Percentiles rank a stretch among this genome's conserved stretches.
phyloP scores from a whole-genome alignment of 2,329 filamentous ascomycete species.

The Aspergillus ochraceus region DNA sequence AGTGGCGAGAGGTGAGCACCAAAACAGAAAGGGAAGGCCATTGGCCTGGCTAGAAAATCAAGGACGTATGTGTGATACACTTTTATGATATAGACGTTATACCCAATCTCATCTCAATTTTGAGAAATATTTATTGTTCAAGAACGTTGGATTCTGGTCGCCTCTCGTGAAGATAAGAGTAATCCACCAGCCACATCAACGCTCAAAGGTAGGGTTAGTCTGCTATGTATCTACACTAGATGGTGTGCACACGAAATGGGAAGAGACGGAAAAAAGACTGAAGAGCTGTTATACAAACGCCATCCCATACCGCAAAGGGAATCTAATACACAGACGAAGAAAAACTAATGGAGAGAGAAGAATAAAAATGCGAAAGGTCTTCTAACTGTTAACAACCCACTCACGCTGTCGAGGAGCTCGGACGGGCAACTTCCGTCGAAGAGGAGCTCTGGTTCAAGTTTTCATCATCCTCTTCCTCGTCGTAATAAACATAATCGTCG shows the following conservation, averaged over 20 bases:
- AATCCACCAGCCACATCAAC: not conserved
- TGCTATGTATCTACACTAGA: not conserved
- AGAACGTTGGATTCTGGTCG: no score
- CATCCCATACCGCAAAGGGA: conserved; percentile 11
- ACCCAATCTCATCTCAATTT: conserved; percentile 16
- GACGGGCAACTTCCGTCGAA: not conserved
- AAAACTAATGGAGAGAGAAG: not conserved
- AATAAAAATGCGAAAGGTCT: not conserved
- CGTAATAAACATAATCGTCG: conserved; percentile 56
- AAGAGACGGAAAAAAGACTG: not conserved
- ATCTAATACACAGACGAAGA: conserved; percentile 17
- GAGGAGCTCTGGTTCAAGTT: conserved; percentile 1
- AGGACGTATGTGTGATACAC: no score
- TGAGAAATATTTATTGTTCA: not conserved
- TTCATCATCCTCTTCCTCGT: conserved; percentile 47
- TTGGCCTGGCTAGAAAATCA: no score
- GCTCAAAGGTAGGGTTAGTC: not conserved
- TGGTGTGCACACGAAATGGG: not conserved
- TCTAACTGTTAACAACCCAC: not conserved
- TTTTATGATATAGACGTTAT: conserved; percentile 10
- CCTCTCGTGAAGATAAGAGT: not conserved
- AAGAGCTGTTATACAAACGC: conserved; percentile 18
- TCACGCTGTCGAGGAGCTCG: not conserved
- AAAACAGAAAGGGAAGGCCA: no score
- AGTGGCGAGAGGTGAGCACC: no score